Percentiles rank a stretch among this genome's conserved stretches.
These are phyloP conservation scores for Neurospora sp. DNA, from an alignment of 495 filamentous ascomycete species.

Conservation along the genomic window DNA sequence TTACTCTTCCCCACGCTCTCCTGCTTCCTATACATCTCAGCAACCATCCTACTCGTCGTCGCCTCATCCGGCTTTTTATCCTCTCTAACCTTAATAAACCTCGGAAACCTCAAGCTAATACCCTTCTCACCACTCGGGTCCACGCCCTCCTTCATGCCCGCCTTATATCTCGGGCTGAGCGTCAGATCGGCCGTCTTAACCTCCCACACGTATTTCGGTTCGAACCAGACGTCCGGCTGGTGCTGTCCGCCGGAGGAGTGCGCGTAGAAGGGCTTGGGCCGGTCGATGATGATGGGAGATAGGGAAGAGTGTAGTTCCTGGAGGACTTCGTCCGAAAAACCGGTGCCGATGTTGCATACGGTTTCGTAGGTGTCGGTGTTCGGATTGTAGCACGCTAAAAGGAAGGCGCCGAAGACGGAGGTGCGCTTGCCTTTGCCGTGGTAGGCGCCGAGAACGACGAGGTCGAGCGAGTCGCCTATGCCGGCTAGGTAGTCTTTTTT, in stretches of 20 bases:
- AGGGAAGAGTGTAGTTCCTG: conserved; percentile 71
- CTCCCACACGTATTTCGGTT: conserved; percentile 90
- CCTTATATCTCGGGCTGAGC: conserved; percentile 84
- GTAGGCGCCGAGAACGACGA: conserved; percentile 93
- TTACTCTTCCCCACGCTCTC: conserved; percentile 71
- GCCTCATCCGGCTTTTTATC: conserved; percentile 94
- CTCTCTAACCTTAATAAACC: conserved; percentile 80
- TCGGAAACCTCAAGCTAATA: conserved; percentile 82
- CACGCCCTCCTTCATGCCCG: conserved; percentile 52
- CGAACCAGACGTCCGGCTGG: conserved; percentile 98
- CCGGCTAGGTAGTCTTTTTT: conserved; percentile 96
- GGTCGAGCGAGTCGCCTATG: conserved; percentile 89
- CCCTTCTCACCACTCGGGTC: conserved; percentile 70
- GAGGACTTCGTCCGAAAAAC: conserved; percentile 81
- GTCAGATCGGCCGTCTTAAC: conserved; percentile 95
- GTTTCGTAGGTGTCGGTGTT: conserved; percentile 74
- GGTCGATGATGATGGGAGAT: conserved; percentile 64
- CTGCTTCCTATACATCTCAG: conserved; percentile 95
- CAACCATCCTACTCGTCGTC: conserved; percentile 70
- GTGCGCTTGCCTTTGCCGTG: conserved; percentile 91
- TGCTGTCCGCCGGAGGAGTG: conserved; percentile 77
- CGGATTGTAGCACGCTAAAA: conserved; percentile 86
- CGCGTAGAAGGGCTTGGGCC: conserved; percentile 85
- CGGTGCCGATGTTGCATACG: conserved; percentile 96
- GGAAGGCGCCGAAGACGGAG: conserved; percentile 87